Base-by-base conservation (phyloP, 2,329 filamentous ascomycete genomes). In the Xylaria sp. region DNA sequence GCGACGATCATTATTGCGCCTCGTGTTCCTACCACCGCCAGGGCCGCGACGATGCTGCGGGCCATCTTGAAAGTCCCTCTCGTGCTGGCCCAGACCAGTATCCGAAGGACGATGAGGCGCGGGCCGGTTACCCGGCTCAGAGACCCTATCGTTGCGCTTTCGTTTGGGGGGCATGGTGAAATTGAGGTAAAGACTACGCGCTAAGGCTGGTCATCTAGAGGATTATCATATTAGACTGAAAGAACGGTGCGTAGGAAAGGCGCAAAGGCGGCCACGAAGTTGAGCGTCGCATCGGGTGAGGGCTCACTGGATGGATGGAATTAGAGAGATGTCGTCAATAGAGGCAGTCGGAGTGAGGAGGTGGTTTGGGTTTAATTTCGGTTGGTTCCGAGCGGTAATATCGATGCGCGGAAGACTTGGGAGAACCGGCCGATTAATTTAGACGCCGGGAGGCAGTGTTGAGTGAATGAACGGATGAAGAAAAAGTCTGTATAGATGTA, bases 61-160 rank as follows among this genome's bases (percentile, higher is more conserved):
- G 25, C 81, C 81, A 75, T 87, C 83, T 58, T 75, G 72, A 60
- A 79, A 78, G 71, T 85, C 84, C 79, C 85, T 80, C 63, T 91
- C 88, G 77, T 90, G 87, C 70, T 89, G 87, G 51, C 82, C 87
- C 63, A 89, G 76, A 47, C 80, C 76, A 6, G 85, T 85, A 73
- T 90, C 86, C 61, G 82, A 84, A 55, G 89, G 88, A 40, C 88
- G 87, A 79, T 91, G 88, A 60, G 90, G 89, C 60, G 89, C 86
- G 23, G 88, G 88, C 69, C 89, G 84, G 71, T 80, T 80, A 57
- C 82, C 82, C 60, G 75, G 70, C 66, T 89, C 86, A 70, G 80
- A 79, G 69, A 81, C 79, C 72, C 86, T 82, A 57, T 88, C 85
- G 76, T 82, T 81, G 78, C 86, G 85, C 84, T 89, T 90, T 75